Evolutionary conservation across 192 early-diverging fungal species (phyloP), one percentile per base, ranked within the genome.

Genomic region (Fimicolochytrium jonesii): DNA sequence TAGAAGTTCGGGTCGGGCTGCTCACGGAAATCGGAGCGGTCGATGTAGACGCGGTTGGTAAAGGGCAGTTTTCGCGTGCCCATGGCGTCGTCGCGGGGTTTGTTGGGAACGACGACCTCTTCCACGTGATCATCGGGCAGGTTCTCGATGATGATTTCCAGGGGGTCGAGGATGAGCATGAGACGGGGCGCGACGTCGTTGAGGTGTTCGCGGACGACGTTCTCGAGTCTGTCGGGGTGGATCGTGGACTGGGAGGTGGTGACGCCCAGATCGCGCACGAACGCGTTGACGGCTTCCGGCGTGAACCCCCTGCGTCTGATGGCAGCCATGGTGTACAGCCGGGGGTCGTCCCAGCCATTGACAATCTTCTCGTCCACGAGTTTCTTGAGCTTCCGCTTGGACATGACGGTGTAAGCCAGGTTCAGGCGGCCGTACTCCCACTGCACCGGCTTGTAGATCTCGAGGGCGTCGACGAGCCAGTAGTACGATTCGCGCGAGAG

Each of bases 401-500:
- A 98, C 73, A 95, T 85, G 63, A 99, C 76, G 1, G 93, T 95
- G 79, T 93, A 87, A 45, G 93, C 90, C 53, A 99, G 81, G 63
- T 87, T 93, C 39, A 99, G 76, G 47, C 97, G 86, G 36, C 94
- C 93, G 63, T 92, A 98, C 77, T 99, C 97, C 93, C 94, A 99
- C 81, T 99, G 97, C 25, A 99, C 94, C 23, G 97, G 97, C 78
- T 99, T 99, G 83, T 99, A 99, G 2, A 99, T 83, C 69, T 95
- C 92, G 26, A 97, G 77, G 11, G 95, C 95, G 71, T 99, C 97
- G 53, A 92, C 88, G 26, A 99, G 87, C 97, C 97, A 99, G 80
- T 99, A 98, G 77, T 99, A 99, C 23, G 92, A 93, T 57, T 90
- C 85, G 57, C 97, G 90, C 23, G 93, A 92, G 67, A 88, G 87